These are phyloP conservation scores for Thalassiosira mediterranea DNA, from an alignment of 352 stramenopile species.

Conservation along the genomic window DNA sequence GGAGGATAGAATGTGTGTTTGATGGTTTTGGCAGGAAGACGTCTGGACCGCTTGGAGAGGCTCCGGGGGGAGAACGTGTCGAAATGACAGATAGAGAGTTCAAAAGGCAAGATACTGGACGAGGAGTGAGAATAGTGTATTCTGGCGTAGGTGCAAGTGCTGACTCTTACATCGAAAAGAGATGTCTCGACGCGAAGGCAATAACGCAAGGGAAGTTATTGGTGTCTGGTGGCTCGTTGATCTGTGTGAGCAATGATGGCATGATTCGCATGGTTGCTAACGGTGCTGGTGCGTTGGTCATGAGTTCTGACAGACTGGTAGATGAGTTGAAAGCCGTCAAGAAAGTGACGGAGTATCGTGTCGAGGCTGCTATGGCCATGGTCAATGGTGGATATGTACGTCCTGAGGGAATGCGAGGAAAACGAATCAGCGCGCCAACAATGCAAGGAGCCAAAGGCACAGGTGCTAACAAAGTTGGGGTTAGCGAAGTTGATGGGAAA, in stretches of 20 bases:
- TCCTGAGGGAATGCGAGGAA: constrained; percentile 59
- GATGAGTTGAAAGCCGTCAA: constrained; percentile 78
- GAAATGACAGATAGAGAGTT: constrained; percentile 40
- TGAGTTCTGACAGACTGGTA: constrained; percentile 73
- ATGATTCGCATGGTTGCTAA: constrained; percentile 73
- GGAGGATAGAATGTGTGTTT: constrained; percentile 82
- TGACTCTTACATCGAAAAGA: constrained; percentile 78
- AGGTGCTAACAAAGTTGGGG: constrained; percentile 17
- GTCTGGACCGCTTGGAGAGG: constrained; percentile 54
- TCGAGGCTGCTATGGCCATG: constrained; percentile 71
- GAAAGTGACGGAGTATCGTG: constrained; percentile 64
- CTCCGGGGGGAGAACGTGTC: constrained; percentile 21
- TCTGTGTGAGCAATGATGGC: constrained; percentile 74
- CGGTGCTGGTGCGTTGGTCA: constrained; percentile 68
- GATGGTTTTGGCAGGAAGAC: constrained; percentile 68
- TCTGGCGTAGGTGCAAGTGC: constrained; percentile 66
- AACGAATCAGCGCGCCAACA: constrained; percentile 14
- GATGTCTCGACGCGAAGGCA: constrained; percentile 66
- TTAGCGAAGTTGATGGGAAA: constrained; percentile 27
- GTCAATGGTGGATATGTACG: constrained; percentile 64
- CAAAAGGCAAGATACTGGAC: constrained; percentile 50
- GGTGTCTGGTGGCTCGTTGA: constrained; percentile 54
- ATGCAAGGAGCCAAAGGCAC: constrained; percentile 38
- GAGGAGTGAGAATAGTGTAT: constrained; percentile 69
- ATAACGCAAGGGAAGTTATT: constrained; percentile 70